Evolutionary conservation across 495 filamentous ascomycete species (phyloP).

Genomic region (Podospora bellae-mahoneyi): DNA sequence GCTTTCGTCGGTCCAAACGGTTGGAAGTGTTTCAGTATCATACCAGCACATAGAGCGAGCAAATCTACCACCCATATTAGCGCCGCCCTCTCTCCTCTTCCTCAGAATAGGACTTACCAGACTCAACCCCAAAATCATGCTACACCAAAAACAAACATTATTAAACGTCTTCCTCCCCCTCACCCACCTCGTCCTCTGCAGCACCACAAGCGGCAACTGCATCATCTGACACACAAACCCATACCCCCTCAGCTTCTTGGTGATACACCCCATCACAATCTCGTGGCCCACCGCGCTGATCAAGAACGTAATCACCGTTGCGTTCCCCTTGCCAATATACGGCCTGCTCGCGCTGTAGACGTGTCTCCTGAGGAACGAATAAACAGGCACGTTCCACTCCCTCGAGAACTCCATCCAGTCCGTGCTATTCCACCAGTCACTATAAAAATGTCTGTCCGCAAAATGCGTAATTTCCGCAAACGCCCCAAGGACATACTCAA

Average conservation of each 20-base stretch:
- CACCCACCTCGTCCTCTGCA: constrained; percentile 78
- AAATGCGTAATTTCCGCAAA: constrained; percentile 95
- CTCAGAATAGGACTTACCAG: constrained; percentile 58
- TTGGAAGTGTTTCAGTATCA: constrained; percentile 17
- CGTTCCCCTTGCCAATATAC: constrained; percentile 70
- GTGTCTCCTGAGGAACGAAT: constrained; percentile 92
- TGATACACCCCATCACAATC: constrained; percentile 96
- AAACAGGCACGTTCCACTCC: constrained; percentile 98
- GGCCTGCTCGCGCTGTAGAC: constrained; percentile 80
- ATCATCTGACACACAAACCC: constrained; percentile 94
- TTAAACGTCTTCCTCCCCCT: constrained; percentile 73
- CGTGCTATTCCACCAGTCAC: constrained; percentile 91
- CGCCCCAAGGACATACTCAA: constrained; percentile 92
- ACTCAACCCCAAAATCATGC: constrained; percentile 86
- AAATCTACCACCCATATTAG: constrained; percentile 37
- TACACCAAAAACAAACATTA: constrained; percentile 92
- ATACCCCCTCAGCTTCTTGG: constrained; percentile 92
- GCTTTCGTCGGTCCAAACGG: no score
- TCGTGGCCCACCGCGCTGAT: constrained; percentile 88
- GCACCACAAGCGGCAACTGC: constrained; percentile 87
- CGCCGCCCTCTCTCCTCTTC: no score
- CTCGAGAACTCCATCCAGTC: constrained; percentile 95
- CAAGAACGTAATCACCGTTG: constrained; percentile 88
- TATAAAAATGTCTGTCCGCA: constrained; percentile 92
- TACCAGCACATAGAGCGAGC: constrained; percentile 52